These are phyloP conservation scores for Kingdonia uniflora DNA, from an alignment of 164 flowering plant genomes.

Conservation along the genomic window DNA sequence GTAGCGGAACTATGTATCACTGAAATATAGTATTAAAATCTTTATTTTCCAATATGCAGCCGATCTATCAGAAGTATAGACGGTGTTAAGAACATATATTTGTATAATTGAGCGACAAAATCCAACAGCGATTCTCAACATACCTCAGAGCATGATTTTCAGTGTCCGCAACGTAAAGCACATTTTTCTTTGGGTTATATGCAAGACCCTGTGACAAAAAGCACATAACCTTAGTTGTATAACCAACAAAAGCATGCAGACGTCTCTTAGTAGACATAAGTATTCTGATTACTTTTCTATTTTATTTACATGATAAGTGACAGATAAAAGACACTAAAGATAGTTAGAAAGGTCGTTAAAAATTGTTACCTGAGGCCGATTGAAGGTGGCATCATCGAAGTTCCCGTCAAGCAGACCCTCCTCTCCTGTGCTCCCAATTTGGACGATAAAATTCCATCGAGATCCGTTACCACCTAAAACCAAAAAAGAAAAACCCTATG, in stretches of 20 bases:
- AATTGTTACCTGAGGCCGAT: conserved; percentile 70
- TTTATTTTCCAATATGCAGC: too few relatives aligned
- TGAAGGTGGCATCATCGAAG: conserved; percentile 80
- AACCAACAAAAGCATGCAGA: too few relatives aligned
- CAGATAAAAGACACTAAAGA: not conserved
- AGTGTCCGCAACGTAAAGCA: conserved; percentile 92
- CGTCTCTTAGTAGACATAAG: conserved; percentile 2
- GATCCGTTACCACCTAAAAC: conserved; percentile 84
- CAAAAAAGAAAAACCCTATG: too few relatives aligned
- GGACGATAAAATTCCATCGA: conserved; percentile 75
- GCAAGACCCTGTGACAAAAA: conserved; percentile 58
- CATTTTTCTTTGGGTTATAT: conserved; percentile 79
- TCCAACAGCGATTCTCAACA: not conserved
- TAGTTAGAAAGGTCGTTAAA: not conserved
- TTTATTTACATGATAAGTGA: too few relatives aligned
- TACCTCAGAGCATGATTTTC: conserved; percentile 98
- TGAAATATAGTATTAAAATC: too few relatives aligned
- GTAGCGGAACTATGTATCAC: too few relatives aligned
- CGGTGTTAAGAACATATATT: too few relatives aligned
- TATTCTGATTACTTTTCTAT: not conserved
- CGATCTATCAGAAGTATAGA: too few relatives aligned
- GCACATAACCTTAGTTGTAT: not conserved
- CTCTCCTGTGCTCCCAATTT: conserved; percentile 88
- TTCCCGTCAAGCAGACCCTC: conserved; percentile 79
- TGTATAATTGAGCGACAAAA: too few relatives aligned